These are phyloP conservation scores for Neonectria hederae DNA, from an alignment of 2,329 filamentous ascomycete genomes.

Conservation along the genomic window DNA sequence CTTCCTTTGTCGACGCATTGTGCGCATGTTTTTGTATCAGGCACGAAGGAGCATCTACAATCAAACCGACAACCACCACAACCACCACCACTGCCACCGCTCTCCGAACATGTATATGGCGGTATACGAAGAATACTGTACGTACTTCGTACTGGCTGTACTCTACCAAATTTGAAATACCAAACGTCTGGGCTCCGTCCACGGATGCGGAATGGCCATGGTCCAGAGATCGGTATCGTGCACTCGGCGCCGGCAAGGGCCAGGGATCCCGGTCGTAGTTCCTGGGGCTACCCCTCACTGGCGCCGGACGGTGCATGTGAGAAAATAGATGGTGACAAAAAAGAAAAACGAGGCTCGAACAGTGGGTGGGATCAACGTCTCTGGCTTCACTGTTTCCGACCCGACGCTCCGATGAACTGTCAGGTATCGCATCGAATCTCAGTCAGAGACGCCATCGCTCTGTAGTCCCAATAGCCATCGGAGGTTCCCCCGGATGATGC, in stretches of 20 bases:
- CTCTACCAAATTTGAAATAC: background rate
- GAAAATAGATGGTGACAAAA: conserved; percentile 38
- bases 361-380: conserved; percentile 13
- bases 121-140: background rate
- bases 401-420: background rate
- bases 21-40: background rate
- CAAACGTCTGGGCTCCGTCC: conserved; percentile 13
- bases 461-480: conserved; percentile 2
- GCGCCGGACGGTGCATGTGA: conserved; percentile 33
- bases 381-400: background rate
- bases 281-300: conserved; percentile 44
- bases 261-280: conserved; percentile 41
- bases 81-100: conserved; percentile 6
- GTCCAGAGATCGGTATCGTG: conserved; percentile 41
- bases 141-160: background rate
- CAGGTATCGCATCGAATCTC: conserved; percentile 7
- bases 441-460: background rate
- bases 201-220: conserved; percentile 26
- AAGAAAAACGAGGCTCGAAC: conserved; percentile 12
- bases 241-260: conserved; percentile 35
- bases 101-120: conserved; percentile 6
- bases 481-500: conserved; percentile 12
- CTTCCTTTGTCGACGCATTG: background rate
- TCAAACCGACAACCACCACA: background rate
- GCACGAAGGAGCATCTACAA: background rate